Evolutionary conservation across 2,329 filamentous ascomycete genomes (phyloP).

Genomic region (Tolypocladium sp.): DNA sequence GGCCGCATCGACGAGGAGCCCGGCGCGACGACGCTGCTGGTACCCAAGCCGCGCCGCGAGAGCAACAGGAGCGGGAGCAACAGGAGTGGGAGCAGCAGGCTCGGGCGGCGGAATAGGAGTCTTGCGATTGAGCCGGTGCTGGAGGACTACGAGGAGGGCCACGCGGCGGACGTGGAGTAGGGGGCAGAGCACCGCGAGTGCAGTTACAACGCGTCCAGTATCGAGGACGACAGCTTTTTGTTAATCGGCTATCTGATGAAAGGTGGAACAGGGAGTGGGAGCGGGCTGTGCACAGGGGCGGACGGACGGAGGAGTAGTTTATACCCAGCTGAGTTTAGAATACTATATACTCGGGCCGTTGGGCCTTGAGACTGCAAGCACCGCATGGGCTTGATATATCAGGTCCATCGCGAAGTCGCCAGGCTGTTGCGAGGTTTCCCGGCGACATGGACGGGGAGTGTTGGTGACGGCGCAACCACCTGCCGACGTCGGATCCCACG

Average conservation of each 20-base stretch:
- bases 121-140: conserved; percentile 1
- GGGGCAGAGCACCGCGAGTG: background rate
- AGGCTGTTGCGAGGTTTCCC: too few species aligned
- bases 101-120: background rate
- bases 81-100: background rate
- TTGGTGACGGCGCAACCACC: too few species aligned
- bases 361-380: background rate
- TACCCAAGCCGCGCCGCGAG: background rate
- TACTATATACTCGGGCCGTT: background rate
- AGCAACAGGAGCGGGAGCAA: background rate
- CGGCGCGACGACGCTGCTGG: background rate
- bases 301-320: background rate
- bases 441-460: too few species aligned
- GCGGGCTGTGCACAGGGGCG: background rate
- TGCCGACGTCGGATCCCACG: too few species aligned
- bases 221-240: background rate
- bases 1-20: background rate
- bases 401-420: background rate
- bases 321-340: background rate
- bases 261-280: background rate
- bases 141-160: background rate
- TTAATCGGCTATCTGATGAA: too few species aligned
- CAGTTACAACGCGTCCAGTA: background rate
- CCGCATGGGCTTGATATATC: background rate
- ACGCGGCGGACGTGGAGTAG: background rate